Evolutionary conservation across 176 grass and related monocot species (phyloP).

Genomic region (Leersia perrieri): DNA sequence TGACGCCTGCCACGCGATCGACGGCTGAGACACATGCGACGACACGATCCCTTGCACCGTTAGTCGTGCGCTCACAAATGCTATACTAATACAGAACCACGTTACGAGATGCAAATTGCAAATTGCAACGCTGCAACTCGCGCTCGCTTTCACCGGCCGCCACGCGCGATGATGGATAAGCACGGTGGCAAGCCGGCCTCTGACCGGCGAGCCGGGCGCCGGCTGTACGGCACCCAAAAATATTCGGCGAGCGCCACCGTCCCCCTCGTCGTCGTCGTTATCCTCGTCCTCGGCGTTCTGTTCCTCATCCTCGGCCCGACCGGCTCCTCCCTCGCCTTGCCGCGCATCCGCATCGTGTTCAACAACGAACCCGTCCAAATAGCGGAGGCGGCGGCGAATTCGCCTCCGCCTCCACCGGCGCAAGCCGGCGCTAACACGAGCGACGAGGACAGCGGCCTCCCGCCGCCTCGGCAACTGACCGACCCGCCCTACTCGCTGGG

Average conservation of each 20-base stretch:
- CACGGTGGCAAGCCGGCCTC: neutral
- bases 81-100: neutral
- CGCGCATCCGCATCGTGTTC: conserved; percentile 35
- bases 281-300: conserved; percentile 12
- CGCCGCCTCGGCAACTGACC: conserved; percentile 49
- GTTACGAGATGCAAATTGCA: neutral
- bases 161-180: conserved; percentile 11
- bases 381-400: neutral
- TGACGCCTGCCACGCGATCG: conserved; percentile 29
- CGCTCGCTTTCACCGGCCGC: neutral
- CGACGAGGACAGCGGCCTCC: conserved; percentile 36
- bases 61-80: neutral
- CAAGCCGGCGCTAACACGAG: neutral
- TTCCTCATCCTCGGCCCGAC: conserved; percentile 19
- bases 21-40: neutral
- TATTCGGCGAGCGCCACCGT: neutral
- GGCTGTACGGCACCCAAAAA: neutral
- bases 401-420: neutral
- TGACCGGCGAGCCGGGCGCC: conserved; percentile 11
- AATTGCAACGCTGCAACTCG: neutral
- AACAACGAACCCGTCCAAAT: neutral
- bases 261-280: neutral
- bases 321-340: conserved; percentile 19
- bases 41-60: neutral
- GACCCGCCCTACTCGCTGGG: conserved; percentile 70